Evolutionary conservation across 306 rosid genomes (phyloP).

Genomic region (Coriaria nepalensis): DNA sequence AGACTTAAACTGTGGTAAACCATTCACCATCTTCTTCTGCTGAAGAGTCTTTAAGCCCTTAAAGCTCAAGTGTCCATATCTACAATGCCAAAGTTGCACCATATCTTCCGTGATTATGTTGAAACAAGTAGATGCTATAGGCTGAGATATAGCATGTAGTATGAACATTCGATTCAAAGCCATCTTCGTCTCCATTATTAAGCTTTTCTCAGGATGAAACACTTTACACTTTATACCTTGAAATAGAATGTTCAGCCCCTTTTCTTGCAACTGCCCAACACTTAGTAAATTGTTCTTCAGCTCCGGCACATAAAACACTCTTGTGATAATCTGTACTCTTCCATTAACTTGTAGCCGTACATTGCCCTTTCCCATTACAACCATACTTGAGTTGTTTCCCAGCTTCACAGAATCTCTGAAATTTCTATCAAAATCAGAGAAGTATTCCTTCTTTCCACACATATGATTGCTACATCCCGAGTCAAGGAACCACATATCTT

Average conservation of each 20-base stretch:
- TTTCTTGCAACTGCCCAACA: not conserved
- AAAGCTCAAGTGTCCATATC: not conserved
- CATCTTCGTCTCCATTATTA: not conserved
- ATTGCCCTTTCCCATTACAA: not conserved
- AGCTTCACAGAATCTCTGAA: not conserved
- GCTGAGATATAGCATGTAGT: not conserved
- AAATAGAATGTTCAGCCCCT: not conserved
- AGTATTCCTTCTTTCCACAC: not conserved
- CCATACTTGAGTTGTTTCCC: not conserved
- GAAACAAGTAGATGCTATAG: not conserved
- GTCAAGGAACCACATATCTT: slow-evolving; percentile 3
- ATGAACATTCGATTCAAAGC: not conserved
- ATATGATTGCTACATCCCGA: slow-evolving; percentile 6
- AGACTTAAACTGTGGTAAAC: too few species aligned
- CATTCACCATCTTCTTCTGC: too few species aligned
- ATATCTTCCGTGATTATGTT: not conserved
- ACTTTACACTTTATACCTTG: not conserved
- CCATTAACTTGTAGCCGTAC: not conserved
- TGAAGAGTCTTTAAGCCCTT: not conserved
- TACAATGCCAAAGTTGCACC: not conserved
- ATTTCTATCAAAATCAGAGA: not conserved
- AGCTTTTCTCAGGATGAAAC: not conserved
- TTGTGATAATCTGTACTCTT: too few species aligned
- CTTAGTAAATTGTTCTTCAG: too few species aligned
- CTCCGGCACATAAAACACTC: too few species aligned